Percentiles rank a stretch among this genome's conserved stretches.
These are phyloP conservation scores for Zalaria obscura DNA, from an alignment of 2,329 filamentous ascomycete species.

Conservation along the genomic window DNA sequence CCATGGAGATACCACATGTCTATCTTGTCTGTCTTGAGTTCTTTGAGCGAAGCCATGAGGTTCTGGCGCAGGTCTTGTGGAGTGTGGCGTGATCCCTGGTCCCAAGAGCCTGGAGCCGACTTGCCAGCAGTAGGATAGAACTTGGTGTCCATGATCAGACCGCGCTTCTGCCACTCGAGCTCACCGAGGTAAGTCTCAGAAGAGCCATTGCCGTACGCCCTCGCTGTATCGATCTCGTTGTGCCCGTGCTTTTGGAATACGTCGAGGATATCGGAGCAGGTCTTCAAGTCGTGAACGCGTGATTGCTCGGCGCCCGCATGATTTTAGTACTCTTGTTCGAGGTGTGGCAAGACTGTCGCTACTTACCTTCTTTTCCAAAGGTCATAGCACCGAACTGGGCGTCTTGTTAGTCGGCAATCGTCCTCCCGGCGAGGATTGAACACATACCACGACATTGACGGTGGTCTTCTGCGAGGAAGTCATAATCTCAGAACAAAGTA, in stretches of 20 bases:
- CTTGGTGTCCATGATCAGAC: conserved; percentile 15
- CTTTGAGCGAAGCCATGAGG: conserved; percentile 22
- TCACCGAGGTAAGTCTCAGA: conserved; percentile 15
- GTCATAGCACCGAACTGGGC: conserved; percentile 10
- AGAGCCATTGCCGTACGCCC: conserved; percentile 12
- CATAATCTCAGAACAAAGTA: conserved; percentile 2
- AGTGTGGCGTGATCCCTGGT: conserved; percentile 11
- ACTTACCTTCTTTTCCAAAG: conserved; percentile 7
- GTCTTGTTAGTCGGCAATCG: too few relatives aligned
- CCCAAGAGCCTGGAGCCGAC: conserved; percentile 7
- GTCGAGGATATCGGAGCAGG: conserved; percentile 11
- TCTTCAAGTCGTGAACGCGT: conserved; percentile 11
- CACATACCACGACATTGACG: conserved; percentile 8
- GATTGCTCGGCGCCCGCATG: conserved; percentile 9
- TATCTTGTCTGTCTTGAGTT: conserved; percentile 25
- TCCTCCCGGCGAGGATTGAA: too few relatives aligned
- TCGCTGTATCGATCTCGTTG: conserved; percentile 15
- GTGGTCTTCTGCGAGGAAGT: conserved; percentile 8
- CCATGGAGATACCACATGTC: conserved; percentile 38
- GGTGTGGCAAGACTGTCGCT: neutral
- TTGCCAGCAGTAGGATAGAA: conserved; percentile 11
- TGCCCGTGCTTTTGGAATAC: conserved; percentile 16
- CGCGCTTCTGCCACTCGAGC: conserved; percentile 13
- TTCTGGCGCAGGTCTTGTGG: conserved; percentile 19
- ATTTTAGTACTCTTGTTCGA: neutral